phyloP scores from a whole-genome alignment of 2,329 filamentous ascomycete genomes.

The Fusarium nygamai region DNA sequence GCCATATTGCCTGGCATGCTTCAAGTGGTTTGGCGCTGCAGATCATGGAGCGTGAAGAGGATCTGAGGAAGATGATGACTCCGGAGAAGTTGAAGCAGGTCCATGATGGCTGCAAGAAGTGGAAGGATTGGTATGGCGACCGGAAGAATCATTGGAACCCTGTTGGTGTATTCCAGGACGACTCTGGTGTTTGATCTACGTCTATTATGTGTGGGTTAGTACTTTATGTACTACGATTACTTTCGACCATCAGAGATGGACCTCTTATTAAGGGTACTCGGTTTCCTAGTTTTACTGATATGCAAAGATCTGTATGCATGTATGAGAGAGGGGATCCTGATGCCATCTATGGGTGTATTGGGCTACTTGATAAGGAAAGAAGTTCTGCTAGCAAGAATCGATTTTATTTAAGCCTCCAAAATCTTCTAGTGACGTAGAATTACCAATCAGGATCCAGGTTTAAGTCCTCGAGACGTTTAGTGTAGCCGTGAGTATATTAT shows the following conservation, averaged over 20 bases:
- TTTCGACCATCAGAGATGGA: neutral
- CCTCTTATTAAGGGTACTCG: too few species aligned
- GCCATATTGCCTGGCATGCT: constrained; percentile 25
- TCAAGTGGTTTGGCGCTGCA: constrained; percentile 19
- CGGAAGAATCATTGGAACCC: constrained; percentile 1
- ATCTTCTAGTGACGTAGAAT: neutral
- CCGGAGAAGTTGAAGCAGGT: constrained; percentile 5
- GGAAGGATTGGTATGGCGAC: constrained; percentile 20
- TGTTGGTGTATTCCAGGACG: neutral
- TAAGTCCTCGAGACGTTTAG: neutral
- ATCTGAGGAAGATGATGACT: constrained; percentile 11
- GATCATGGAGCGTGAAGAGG: constrained; percentile 19
- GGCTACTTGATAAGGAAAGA: neutral
- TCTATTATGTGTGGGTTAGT: too few species aligned
- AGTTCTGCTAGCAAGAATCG: neutral
- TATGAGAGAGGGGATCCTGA: neutral
- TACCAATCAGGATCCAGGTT: too few species aligned
- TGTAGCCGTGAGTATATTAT: neutral
- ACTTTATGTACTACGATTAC: too few species aligned
- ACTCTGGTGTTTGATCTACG: neutral
- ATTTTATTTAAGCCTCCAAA: neutral
- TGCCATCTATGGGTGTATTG: neutral
- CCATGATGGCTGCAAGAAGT: constrained; percentile 7
- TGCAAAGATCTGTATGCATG: neutral
- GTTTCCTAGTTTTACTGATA: neutral